Percentiles rank a stretch among this genome's conserved stretches.
These are phyloP conservation scores for Rhododendron vialii DNA, from an alignment of 148 eudicot species.

Conservation along the genomic window DNA sequence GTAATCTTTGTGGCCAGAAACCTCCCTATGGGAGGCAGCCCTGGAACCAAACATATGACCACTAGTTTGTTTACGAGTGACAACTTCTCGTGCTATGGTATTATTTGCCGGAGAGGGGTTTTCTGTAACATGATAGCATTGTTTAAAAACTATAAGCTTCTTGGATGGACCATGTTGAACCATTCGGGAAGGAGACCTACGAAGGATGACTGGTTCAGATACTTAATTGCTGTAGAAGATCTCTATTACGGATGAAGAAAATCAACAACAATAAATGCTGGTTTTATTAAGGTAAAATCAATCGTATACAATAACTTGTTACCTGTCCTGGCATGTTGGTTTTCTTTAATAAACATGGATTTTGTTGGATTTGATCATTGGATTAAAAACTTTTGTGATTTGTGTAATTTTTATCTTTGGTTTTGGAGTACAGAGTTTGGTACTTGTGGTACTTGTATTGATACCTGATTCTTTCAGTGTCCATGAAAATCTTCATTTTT, in stretches of 20 bases:
- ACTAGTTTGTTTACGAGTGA: too few species aligned
- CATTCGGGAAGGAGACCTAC: not conserved
- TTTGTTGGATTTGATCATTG: not conserved
- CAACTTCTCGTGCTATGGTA: too few species aligned
- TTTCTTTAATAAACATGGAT: too few species aligned
- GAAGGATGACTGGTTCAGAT: not conserved
- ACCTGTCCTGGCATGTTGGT: too few species aligned
- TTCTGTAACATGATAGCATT: not conserved
- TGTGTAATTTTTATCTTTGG: not conserved
- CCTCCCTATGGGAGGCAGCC: not conserved
- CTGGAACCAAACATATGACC: not conserved
- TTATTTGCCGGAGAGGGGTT: too few species aligned
- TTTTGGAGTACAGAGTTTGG: not conserved
- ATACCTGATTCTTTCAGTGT: not conserved
- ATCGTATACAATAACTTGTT: too few species aligned
- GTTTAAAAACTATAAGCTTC: not conserved
- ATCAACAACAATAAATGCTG: too few species aligned
- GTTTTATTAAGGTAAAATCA: too few species aligned
- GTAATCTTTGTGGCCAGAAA: too few species aligned
- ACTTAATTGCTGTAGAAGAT: too few species aligned
- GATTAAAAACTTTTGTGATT: not conserved
- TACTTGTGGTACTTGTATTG: not conserved
- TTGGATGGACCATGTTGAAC: not conserved
- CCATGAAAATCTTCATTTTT: not conserved
- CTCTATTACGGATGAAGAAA: too few species aligned